Evolutionary conservation across 306 rosid species (phyloP).

Genomic region (Vicia sativa): DNA sequence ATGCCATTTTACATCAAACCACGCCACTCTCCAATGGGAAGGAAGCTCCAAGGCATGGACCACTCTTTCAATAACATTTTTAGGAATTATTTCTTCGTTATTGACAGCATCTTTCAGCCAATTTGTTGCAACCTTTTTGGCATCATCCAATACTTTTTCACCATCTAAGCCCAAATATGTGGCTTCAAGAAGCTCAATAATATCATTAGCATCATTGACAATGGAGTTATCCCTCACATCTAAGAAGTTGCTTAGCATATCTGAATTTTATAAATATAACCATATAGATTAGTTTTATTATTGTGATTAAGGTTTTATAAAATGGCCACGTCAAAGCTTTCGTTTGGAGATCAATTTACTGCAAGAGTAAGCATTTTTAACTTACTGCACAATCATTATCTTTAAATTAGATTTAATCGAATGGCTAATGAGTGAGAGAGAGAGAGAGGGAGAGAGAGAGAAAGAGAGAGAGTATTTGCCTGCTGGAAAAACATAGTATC

Average conservation of each 20-base stretch:
- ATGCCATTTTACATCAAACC: slow-evolving; percentile 71
- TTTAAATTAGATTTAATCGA: too few relatives aligned
- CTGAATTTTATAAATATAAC: slow-evolving; percentile 37
- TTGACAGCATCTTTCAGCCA: slow-evolving; percentile 35
- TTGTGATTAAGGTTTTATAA: too few relatives aligned
- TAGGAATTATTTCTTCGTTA: neutral
- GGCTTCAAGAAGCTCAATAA: slow-evolving; percentile 53
- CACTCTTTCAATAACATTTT: slow-evolving; percentile 20
- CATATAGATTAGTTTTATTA: neutral
- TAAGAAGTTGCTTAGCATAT: slow-evolving; percentile 33
- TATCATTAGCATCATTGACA: neutral
- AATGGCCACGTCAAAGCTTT: too few relatives aligned
- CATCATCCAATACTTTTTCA: slow-evolving; percentile 45
- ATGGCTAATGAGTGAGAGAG: too few relatives aligned
- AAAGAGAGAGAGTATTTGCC: too few relatives aligned
- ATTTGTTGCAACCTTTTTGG: slow-evolving; percentile 2
- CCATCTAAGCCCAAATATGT: slow-evolving; percentile 50
- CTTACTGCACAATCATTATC: too few relatives aligned
- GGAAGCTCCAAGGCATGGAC: slow-evolving; percentile 57
- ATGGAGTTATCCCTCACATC: slow-evolving; percentile 16
- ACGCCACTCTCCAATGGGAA: slow-evolving; percentile 57
- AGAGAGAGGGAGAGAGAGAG: too few relatives aligned
- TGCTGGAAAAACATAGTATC: slow-evolving; percentile 46
- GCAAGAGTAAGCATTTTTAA: too few relatives aligned
- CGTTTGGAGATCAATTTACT: too few relatives aligned